Evolutionary conservation across 768 basidiomycete species (phyloP), one percentile per base, ranked within the genome.

Genomic region (Naganishia antarctica): DNA sequence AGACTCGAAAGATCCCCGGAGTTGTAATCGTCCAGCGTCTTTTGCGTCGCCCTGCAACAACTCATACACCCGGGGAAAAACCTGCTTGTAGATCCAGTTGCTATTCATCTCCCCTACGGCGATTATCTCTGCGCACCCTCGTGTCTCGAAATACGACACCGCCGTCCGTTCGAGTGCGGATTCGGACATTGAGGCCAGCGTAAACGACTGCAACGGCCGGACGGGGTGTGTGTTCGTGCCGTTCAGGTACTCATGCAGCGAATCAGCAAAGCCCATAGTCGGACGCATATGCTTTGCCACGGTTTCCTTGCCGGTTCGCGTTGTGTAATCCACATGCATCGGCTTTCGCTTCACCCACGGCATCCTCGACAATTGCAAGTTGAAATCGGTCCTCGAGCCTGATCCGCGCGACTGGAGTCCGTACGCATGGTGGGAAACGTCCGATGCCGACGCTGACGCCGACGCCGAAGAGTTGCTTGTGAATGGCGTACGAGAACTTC

Each of bases 11-110:
- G n/a, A 4, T 34, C 18, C 12, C 21, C 34, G 34, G 34, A 15
- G 7, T 37, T 37, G 34, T 37, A 21, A 11, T 44, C 43, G 43
- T 9, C 43, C 9, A 25, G 16, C 32, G 34, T 18, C 51, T 3
- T 32, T 23, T 21, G 13, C 4, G 7, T 31, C 23, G 13, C 23
- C 23, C 23, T 29, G 23, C 1, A 67, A 21, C 29, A 57, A 23
- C 13, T 43, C 45, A 32, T 63, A 50, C 6, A 67, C 26, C 13
- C 61, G 61, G 8, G 66, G 66, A 59, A 67, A 63, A 12, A 67
- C 16, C 46, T 58, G 28, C 45, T 49, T 40, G 31, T 57, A 63
- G 51, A 67, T 67, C 66, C 66, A 67, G 34, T 67, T 67, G 13
- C 40, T 37, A 26, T 50, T 43, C 28, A 60, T 28, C 1, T 41